Evolutionary conservation across 352 stramenopile genomes (phyloP), one percentile per base, ranked within the genome.

Genomic region (Pythium sukuiense): DNA sequence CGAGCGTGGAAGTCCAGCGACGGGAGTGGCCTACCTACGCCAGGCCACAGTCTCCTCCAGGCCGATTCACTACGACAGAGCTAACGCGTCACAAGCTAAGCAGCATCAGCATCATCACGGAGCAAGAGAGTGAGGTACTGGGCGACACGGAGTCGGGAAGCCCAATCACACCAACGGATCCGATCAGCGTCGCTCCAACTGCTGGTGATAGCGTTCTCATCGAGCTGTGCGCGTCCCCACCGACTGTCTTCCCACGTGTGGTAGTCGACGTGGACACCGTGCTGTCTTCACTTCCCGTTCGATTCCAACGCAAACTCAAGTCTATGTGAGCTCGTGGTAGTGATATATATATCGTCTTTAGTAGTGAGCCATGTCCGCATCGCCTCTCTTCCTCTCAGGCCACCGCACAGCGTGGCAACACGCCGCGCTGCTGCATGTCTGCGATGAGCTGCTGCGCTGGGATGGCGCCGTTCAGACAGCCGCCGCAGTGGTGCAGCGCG

Each of bases 401-500:
- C 11, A 69, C 62, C 6, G 60, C 55, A 48, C 60, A 69, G 1
- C 46, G 46, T 0, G 66, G 66, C 55, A 72, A 48, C 20, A 80
- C 61, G 13, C 76, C 73, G 30, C 77, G 75, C 32, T 58, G 55
- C 56, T 67, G 57, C 52, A 85, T 67, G 63, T 81, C 74, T 2
- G 55, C 61, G 45, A 93, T 83, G 43, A 93, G 74, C 54, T 75
- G 61, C 50, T 76, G 75, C 8, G 74, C 74, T 1, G 78, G 74
- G 37, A 93, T 87, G 2, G 61, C 82, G 52, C 79, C 83, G 65
- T 93, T 93, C 30, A 85, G 59, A 50, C 85, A 94, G 9, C 80
- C 83, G 6, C 85, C 85, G 62, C 83, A 92, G 61, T 92, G 83
- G 56, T 94, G 85, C 48, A 94, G 67, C 27, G 81, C 85, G n/a